Conservation (phyloP, 306 rosid genomes). For the Glycyrrhiza uralensis region DNA sequence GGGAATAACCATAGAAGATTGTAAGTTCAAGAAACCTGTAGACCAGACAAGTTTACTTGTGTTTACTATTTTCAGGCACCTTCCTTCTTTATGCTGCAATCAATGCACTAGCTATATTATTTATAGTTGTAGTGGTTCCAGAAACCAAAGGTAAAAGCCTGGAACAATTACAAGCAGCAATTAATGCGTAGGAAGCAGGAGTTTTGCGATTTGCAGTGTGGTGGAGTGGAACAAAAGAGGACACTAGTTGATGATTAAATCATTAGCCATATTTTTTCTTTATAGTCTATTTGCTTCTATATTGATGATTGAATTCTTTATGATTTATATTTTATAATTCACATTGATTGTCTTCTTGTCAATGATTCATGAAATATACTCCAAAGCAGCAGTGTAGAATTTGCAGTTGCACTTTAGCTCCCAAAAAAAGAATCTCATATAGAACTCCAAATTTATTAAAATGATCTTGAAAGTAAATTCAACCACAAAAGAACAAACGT, state of each 20-base stretch:
- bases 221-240: not conserved
- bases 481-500: not conserved
- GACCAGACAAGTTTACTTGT: conserved; percentile 11
- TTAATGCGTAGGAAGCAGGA: conserved; percentile 41
- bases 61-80: conserved; percentile 60
- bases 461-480: not conserved
- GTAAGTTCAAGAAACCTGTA: not conserved
- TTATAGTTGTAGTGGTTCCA: conserved; percentile 64
- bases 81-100: conserved; percentile 68
- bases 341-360: not conserved
- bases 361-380: not conserved
- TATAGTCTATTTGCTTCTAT: not conserved
- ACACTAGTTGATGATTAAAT: not conserved
- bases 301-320: not conserved
- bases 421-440: not conserved
- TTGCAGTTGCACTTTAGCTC: not conserved
- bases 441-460: not conserved
- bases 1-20: not conserved
- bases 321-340: not conserved
- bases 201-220: not conserved
- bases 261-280: not conserved
- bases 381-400: not conserved
- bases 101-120: conserved; percentile 64
- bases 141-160: conserved; percentile 88
- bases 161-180: conserved; percentile 83